Evolutionary conservation across 768 basidiomycete genomes (phyloP), one percentile per base, ranked within the genome.

Genomic region (Macrolepiota dolichaula): DNA sequence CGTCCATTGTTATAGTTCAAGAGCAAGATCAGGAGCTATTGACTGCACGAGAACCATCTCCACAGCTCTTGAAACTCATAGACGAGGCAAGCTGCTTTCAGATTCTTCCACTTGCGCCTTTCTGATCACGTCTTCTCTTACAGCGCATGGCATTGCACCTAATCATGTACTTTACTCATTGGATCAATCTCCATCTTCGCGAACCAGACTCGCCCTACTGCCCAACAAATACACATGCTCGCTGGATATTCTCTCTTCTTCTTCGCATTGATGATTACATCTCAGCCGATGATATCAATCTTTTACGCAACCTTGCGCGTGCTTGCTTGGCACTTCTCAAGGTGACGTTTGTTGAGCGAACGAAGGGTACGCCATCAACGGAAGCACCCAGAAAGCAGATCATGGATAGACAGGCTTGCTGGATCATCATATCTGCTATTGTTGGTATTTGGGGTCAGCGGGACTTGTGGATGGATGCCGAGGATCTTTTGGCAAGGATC

Each of bases 141-240:
- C 64, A 93, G 91, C 80, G 82, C 67, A 83, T 79, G 70, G 84
- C 89, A 4, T 70, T 93, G 27, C 91, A 91, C 69, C 78, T 93
- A 49, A 72, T 94, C 62, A 91, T 90, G 88, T 92, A 92, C 70
- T 92, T 92, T 70, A 80, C 85, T 17, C 83, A 92, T 67, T 94
- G 91, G 91, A 86, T 91, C 64, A 86, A 87, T 64, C 60, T 81
- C 13, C 79, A 88, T 62, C 70, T 90, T 6, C 78, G 85, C 50
- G 72, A 79, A 24, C 72, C 71, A 5, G 73, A 77, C 59, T 66
- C 75, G 32, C 68, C 67, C 52, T 76, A 74, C 65, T 69, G 71
- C 37, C 79, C 84, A 19, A 81, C 81, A 12, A 80, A 82, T 65
- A 73, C 77, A 37, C 89, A 93, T 67, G 83, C 85, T 17, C 82